Evolutionary conservation across 1,284 basidiomycete species (phyloP), one percentile per base, ranked within the genome.

Genomic region (Inonotus obliquus): DNA sequence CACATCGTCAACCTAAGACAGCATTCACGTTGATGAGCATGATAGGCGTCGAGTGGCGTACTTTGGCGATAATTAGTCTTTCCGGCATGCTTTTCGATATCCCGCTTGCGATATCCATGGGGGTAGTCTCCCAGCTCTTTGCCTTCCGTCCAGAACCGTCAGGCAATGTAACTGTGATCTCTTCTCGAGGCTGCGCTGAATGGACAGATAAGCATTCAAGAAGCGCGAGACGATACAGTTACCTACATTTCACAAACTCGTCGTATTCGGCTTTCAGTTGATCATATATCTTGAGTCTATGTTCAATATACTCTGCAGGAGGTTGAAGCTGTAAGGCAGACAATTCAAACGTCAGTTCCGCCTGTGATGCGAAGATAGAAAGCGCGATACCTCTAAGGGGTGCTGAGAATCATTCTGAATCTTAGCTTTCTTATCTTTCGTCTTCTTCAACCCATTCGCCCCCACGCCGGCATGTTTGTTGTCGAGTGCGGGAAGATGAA

Each of bases 121-220:
- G 97, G 64, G 85, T 92, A n/a, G 97, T 98, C 79, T 98, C 92
- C 93, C 93, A 99, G 69, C 92, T 89, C 61, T 79, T 93, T 29
- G 84, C 97, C 67, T 91, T 85, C 60, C 91, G 83, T 67, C 86
- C 81, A 27, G 90, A 88, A 19, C 96, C 95, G 78, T 98, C 92
- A 4, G 87, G 92, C 66, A 99, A 76, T 2, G 93, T 96, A 71
- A 99, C 79, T 7, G 79, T 82, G 69, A 99, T 97, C 58, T 90
- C 84, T 67, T 90, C 83, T 49, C 93, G 85, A 5, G 92, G 86
- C 80, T 96, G 92, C n/a, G 83, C 93, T 91, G 32, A 32, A 32
- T 4, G 32, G 4, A 32, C 9, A 32, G 32, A 32, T 32, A 4
- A 32, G 32, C 32, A 32, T 9, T 9, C 9, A 9, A 32, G 32